These are phyloP conservation scores for Pythium rishiriense DNA, from an alignment of 352 stramenopile species.

Conservation along the genomic window DNA sequence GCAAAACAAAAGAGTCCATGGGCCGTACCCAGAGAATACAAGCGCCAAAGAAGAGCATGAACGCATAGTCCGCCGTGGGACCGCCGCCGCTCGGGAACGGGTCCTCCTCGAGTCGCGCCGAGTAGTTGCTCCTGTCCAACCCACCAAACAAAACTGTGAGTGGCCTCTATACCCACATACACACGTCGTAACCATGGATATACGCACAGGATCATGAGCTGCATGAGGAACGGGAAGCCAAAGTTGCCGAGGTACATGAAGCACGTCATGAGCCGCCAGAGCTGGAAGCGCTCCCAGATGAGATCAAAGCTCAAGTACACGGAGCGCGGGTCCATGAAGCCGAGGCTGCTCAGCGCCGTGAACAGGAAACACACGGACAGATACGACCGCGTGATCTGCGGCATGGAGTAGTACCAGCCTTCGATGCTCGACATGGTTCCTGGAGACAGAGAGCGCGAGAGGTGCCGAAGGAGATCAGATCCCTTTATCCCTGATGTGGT, in stretches of 20 bases:
- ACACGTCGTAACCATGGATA: neutral
- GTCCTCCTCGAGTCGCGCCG: slow-evolving; percentile 78
- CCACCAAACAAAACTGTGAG: slow-evolving; percentile 1
- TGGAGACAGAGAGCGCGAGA: neutral
- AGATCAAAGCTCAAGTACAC: slow-evolving; percentile 87
- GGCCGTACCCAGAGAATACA: slow-evolving; percentile 71
- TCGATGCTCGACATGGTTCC: slow-evolving; percentile 74
- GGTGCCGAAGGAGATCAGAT: neutral
- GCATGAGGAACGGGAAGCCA: slow-evolving; percentile 89
- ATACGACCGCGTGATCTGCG: slow-evolving; percentile 86
- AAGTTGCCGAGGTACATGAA: slow-evolving; percentile 90
- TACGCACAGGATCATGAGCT: slow-evolving; percentile 88
- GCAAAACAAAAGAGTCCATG: neutral
- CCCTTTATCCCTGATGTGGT: neutral
- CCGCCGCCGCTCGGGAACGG: slow-evolving; percentile 80
- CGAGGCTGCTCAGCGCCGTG: slow-evolving; percentile 75
- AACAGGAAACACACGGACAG: slow-evolving; percentile 82
- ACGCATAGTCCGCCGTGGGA: slow-evolving; percentile 85
- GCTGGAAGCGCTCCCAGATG: slow-evolving; percentile 85
- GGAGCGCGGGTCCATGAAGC: slow-evolving; percentile 77
- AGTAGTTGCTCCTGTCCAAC: slow-evolving; percentile 72
- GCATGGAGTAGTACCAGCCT: slow-evolving; percentile 82
- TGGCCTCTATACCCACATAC: no score
- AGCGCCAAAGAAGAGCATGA: slow-evolving; percentile 89
- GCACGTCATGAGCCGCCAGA: slow-evolving; percentile 87